These are phyloP conservation scores for Cladophialophora carrionii DNA, from an alignment of 2,329 filamentous ascomycete genomes.

Conservation along the genomic window DNA sequence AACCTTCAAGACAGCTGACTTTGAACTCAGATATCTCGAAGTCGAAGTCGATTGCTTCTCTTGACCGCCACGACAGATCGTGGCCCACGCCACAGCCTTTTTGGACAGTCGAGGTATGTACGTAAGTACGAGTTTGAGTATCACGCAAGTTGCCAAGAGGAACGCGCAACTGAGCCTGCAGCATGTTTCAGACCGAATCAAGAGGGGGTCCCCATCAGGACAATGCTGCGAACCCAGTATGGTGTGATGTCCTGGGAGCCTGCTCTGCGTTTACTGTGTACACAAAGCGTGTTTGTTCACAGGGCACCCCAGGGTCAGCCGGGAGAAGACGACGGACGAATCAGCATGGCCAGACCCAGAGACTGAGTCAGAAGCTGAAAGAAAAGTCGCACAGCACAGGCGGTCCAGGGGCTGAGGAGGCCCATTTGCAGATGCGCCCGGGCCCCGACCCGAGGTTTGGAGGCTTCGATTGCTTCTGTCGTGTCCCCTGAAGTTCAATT, in stretches of 20 bases:
- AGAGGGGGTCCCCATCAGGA: conserved; percentile 7
- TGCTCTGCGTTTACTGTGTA: no score
- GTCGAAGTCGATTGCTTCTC: neutral
- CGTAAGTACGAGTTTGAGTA: neutral
- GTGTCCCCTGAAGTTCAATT: conserved; percentile 2
- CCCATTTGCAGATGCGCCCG: neutral
- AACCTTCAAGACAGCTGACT: neutral
- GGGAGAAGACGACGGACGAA: neutral
- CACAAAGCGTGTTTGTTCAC: neutral
- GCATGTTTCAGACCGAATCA: conserved; percentile 19
- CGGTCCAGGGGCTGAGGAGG: neutral
- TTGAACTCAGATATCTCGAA: neutral
- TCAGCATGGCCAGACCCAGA: neutral
- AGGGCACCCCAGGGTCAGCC: neutral
- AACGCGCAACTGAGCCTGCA: conserved; percentile 12
- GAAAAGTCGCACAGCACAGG: neutral
- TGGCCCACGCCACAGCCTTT: neutral
- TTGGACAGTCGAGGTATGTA: neutral
- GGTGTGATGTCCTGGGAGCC: neutral
- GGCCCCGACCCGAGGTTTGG: conserved; percentile 1
- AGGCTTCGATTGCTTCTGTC: neutral
- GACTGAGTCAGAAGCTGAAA: neutral
- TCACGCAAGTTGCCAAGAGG: conserved; percentile 11
- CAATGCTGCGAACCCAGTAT: neutral
- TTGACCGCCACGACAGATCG: neutral